Evolutionary conservation across 2,329 filamentous ascomycete genomes (phyloP), one percentile per base, ranked within the genome.

Genomic region (Pseudocercospora macadamiae): DNA sequence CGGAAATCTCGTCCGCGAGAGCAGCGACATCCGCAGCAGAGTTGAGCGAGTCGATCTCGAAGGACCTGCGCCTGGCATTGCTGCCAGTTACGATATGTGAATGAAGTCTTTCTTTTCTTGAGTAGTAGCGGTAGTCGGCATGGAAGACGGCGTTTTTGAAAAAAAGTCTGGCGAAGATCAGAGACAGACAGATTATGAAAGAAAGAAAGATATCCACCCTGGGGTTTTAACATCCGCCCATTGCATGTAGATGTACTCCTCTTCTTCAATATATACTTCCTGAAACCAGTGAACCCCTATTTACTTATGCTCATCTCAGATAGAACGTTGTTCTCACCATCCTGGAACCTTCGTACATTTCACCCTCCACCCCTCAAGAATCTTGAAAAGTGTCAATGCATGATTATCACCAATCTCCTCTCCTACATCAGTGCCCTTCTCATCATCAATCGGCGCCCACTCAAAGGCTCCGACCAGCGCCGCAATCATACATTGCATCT

Each of bases 1-100:
- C 74, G 80, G 85, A 53, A 95, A 96, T 70, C 82, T 99, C 16
- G 86, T 95, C 53, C 83, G 89, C 60, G 82, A 87, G 66, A 80
- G 78, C 60, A 75, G 74, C 21, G 79, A 82, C 55, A 75, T 83
- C 54, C 74, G 74, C 51, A 73, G 75, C 48, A 75, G 77, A 32
- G 81, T 84, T n/a, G 73, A 78, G 64, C 69, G 77, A 21, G 79
- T 83, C 21, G 81, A 84, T 64, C 69, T 84, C 8, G 82, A 84
- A 63, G 79, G 80, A 14, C 74, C 79, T n/a, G 76, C 77, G 23
- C 77, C 79, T 3, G 77, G 76, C 3, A 70, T 78, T 59, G 75
- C 73, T 19, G 70, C 65, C n/a, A 63, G 57, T 34, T 75, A 74
- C 59, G 68, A 70, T 44, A 59, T 61, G 53, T 69, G 59, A 66